phyloP scores from a whole-genome alignment of 768 basidiomycete species.

The Boletus rubescentipes region DNA sequence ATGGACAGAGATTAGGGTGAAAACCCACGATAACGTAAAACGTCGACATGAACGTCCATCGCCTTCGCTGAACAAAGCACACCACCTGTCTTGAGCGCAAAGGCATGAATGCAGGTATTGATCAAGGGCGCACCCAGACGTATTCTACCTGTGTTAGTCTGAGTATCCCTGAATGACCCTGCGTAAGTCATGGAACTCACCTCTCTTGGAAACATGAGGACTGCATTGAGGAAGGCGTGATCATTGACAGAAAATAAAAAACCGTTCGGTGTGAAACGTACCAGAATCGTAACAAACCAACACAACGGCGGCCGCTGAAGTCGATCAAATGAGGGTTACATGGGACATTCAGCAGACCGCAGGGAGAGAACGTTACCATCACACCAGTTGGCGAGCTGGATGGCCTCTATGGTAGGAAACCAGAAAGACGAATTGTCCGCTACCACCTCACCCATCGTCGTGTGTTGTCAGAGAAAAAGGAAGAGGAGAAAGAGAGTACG shows the following conservation, averaged over 20 bases:
- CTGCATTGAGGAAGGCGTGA: background rate
- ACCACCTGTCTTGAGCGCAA: background rate
- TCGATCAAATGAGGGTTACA: background rate
- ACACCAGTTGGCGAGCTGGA: conserved; percentile 19
- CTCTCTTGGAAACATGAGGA: conserved; percentile 23
- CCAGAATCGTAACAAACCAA: conserved; percentile 18
- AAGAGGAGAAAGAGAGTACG: too few relatives aligned
- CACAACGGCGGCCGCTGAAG: conserved; percentile 14
- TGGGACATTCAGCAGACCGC: background rate
- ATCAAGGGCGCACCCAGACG: conserved; percentile 17
- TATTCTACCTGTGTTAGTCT: conserved; percentile 13
- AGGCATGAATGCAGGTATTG: background rate
- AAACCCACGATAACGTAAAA: conserved; percentile 17
- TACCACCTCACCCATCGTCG: conserved; percentile 11
- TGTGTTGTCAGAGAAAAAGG: background rate
- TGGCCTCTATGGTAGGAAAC: conserved; percentile 7
- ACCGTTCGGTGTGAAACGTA: background rate
- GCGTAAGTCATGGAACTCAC: background rate
- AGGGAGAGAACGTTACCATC: conserved; percentile 5
- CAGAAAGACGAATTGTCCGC: conserved; percentile 9
- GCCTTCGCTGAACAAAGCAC: conserved; percentile 1
- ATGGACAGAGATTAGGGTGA: background rate
- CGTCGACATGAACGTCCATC: conserved; percentile 14
- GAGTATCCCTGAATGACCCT: background rate
- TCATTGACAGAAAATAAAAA: background rate